Evolutionary conservation across 345 rosid genomes (phyloP).

Genomic region (Dovyalis caffra): DNA sequence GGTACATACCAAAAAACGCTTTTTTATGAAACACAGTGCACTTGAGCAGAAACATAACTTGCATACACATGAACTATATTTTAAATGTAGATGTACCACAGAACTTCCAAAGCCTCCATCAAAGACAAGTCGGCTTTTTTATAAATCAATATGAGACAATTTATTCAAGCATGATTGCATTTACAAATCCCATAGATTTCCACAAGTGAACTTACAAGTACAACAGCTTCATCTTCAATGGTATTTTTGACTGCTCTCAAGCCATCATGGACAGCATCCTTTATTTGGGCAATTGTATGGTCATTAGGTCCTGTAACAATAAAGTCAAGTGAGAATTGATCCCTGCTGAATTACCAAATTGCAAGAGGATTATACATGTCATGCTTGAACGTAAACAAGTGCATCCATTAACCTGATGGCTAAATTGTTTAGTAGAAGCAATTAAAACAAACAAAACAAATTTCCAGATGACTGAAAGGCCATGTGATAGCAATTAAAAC

Average conservation of each 20-base stretch:
- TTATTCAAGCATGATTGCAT: neutral
- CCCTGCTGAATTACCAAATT: neutral
- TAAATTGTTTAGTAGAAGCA: neutral
- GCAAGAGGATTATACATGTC: neutral
- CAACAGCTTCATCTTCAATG: constrained; percentile 85
- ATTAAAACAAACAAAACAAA: neutral
- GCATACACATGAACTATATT: neutral
- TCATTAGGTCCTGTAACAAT: constrained; percentile 80
- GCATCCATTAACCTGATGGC: neutral
- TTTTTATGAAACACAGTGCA: neutral
- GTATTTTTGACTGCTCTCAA: constrained; percentile 93
- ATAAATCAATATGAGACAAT: neutral
- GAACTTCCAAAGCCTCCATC: neutral
- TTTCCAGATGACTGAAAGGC: neutral
- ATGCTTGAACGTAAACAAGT: neutral
- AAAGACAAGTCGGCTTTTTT: neutral
- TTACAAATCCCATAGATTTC: neutral
- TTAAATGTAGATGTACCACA: too few relatives aligned
- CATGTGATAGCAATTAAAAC: neutral
- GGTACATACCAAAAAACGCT: neutral
- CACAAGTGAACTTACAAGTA: constrained; percentile 50
- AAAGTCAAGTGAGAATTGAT: neutral
- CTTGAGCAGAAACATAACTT: neutral
- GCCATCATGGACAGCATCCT: constrained; percentile 97
- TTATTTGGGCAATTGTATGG: constrained; percentile 97